Percentiles rank a stretch among this genome's conserved stretches.
These are phyloP conservation scores for Globisporangium irregulare DNA, from an alignment of 352 stramenopile species.

Conservation along the genomic window DNA sequence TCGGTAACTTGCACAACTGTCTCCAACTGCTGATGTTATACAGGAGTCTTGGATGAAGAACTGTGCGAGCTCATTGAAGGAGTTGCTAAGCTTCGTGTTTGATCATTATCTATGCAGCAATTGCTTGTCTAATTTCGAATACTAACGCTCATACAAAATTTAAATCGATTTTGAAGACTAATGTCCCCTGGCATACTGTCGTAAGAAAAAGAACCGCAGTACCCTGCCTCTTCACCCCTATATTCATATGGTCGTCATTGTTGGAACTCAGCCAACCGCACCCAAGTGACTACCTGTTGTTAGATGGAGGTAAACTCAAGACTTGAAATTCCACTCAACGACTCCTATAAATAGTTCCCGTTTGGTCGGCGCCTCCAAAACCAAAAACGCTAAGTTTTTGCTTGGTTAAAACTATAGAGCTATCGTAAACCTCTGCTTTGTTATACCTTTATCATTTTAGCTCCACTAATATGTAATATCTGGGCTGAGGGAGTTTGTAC, in stretches of 20 bases:
- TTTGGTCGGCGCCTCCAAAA: too few species aligned
- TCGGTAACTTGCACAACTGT: not conserved
- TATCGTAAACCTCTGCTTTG: too few species aligned
- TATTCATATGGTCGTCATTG: too few species aligned
- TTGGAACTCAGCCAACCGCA: too few species aligned
- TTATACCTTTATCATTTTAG: conserved; percentile 7
- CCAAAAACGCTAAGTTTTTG: too few species aligned
- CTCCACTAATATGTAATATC: conserved; percentile 1
- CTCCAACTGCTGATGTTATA: not conserved
- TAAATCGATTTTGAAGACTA: conserved; percentile 4
- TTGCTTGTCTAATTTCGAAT: not conserved
- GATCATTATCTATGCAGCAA: conserved; percentile 6
- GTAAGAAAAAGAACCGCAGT: not conserved
- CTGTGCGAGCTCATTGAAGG: not conserved
- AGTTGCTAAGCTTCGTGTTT: not conserved
- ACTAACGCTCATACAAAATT: conserved; percentile 3
- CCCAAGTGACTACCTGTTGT: too few species aligned
- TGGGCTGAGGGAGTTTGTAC: conserved; percentile 3
- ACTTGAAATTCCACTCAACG: too few species aligned
- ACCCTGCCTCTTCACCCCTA: not conserved
- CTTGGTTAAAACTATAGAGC: too few species aligned
- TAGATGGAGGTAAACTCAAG: too few species aligned
- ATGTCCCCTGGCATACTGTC: not conserved
- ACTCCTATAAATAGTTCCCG: too few species aligned
- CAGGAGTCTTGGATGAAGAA: not conserved